Conservation (phyloP, 306 rosid genomes). For the Astragalus membranaceus region DNA sequence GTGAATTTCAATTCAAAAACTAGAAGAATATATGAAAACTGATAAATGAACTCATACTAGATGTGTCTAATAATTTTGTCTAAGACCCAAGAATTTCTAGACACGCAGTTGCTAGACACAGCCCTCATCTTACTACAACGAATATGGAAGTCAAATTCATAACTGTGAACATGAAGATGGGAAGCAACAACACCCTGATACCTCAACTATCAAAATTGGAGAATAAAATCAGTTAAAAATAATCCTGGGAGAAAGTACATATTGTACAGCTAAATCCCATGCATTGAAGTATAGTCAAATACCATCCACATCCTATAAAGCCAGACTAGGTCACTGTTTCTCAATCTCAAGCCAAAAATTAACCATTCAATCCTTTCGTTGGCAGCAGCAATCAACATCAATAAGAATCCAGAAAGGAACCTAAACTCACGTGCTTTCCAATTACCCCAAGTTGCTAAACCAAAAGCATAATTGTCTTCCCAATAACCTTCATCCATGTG, state of each 20-base stretch:
- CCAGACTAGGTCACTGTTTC: background rate
- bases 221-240: slow-evolving; percentile 1
- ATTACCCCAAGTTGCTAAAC: background rate
- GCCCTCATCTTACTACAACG: background rate
- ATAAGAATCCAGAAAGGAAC: background rate
- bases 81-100: too few relatives aligned
- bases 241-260: slow-evolving; percentile 6
- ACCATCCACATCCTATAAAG: background rate
- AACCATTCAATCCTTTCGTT: slow-evolving; percentile 11
- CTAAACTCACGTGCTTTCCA: background rate
- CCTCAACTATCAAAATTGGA: background rate
- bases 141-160: background rate
- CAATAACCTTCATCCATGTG: background rate
- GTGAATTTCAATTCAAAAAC: too few relatives aligned
- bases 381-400: background rate
- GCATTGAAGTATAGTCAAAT: background rate
- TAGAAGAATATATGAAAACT: too few relatives aligned
- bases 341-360: too few relatives aligned
- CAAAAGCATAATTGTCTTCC: background rate
- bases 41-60: too few relatives aligned
- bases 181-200: background rate
- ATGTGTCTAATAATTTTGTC: too few relatives aligned
- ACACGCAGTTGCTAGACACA: too few relatives aligned
- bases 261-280: background rate
- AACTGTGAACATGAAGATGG: background rate